Conservation (phyloP, 352 stramenopile species). For the Globisporangium megalacanthum region DNA sequence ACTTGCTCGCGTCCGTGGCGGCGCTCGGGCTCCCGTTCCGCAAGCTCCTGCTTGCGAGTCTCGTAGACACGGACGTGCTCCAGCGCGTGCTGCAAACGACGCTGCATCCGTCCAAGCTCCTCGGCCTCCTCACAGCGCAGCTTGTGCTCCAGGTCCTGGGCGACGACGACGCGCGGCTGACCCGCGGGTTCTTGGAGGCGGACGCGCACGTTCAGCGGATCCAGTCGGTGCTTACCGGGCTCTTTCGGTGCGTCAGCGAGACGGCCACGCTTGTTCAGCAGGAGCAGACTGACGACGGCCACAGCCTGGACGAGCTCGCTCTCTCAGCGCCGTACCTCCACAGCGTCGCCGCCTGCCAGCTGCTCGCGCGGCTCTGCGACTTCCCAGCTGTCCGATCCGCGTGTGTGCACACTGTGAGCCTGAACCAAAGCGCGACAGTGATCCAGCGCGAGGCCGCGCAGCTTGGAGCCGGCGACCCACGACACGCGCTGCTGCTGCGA, state of each 20-base stretch:
- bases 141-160: slow-evolving; percentile 57
- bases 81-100: slow-evolving; percentile 62
- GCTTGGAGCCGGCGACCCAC: slow-evolving; percentile 40
- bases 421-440: slow-evolving; percentile 70
- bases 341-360: slow-evolving; percentile 46
- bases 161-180: slow-evolving; percentile 53
- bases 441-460: slow-evolving; percentile 65
- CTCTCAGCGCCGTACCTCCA: slow-evolving; percentile 66
- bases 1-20: slow-evolving; percentile 57
- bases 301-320: slow-evolving; percentile 35
- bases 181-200: slow-evolving; percentile 42
- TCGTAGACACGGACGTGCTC: slow-evolving; percentile 56
- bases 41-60: slow-evolving; percentile 42
- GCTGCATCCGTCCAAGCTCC: slow-evolving; percentile 61
- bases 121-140: slow-evolving; percentile 42
- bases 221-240: slow-evolving; percentile 39
- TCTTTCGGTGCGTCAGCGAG: slow-evolving; percentile 59
- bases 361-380: slow-evolving; percentile 53
- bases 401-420: slow-evolving; percentile 52
- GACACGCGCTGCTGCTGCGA: slow-evolving; percentile 26
- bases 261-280: slow-evolving; percentile 32
- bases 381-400: slow-evolving; percentile 38
- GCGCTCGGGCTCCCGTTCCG: slow-evolving; percentile 54
- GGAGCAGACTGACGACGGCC: slow-evolving; percentile 4
- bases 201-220: slow-evolving; percentile 29